Evolutionary conservation across 768 basidiomycete genomes (phyloP).

Genomic region (Crepidotus variabilis): DNA sequence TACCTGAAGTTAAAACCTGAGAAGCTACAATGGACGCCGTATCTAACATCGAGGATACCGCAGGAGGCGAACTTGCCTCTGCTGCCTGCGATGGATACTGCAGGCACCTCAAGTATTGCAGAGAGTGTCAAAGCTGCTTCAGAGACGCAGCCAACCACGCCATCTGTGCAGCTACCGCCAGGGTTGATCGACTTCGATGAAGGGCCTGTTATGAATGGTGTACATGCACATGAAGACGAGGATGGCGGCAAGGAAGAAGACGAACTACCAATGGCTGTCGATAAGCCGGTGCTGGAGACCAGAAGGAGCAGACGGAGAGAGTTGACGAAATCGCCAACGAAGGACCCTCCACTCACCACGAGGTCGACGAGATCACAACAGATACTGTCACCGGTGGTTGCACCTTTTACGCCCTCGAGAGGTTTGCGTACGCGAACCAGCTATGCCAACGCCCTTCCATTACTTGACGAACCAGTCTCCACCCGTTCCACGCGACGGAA

Average conservation of each 20-base stretch:
- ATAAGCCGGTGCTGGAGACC: slow-evolving; percentile 5
- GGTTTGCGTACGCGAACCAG: slow-evolving; percentile 13
- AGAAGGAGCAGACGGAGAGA: slow-evolving; percentile 12
- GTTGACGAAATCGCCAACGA: slow-evolving; percentile 4
- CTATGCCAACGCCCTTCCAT: slow-evolving; percentile 9
- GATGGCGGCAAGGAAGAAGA: slow-evolving; percentile 7
- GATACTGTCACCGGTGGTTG: slow-evolving; percentile 8
- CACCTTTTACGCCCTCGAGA: slow-evolving; percentile 6
- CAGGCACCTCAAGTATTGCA: not conserved
- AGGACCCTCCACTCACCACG: slow-evolving; percentile 1
- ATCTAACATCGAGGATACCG: slow-evolving; percentile 55
- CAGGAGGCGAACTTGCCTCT: slow-evolving; percentile 16
- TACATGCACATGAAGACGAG: not conserved
- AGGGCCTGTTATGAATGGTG: not conserved
- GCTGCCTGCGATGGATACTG: slow-evolving; percentile 14
- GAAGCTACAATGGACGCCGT: slow-evolving; percentile 93
- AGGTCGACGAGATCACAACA: slow-evolving; percentile 6
- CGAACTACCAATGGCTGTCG: slow-evolving; percentile 14
- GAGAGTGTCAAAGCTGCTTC: slow-evolving; percentile 5
- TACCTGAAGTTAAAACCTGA: slow-evolving; percentile 76
- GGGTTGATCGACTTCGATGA: not conserved
- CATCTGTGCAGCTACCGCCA: not conserved
- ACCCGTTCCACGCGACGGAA: slow-evolving; percentile 10
- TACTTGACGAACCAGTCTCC: slow-evolving; percentile 6
- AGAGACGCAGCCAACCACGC: slow-evolving; percentile 4